Percentiles rank a stretch among this genome's conserved stretches.
Evolutionary conservation across 2,329 filamentous ascomycete species (phyloP).

Genomic region (Samsoniella hepiali): DNA sequence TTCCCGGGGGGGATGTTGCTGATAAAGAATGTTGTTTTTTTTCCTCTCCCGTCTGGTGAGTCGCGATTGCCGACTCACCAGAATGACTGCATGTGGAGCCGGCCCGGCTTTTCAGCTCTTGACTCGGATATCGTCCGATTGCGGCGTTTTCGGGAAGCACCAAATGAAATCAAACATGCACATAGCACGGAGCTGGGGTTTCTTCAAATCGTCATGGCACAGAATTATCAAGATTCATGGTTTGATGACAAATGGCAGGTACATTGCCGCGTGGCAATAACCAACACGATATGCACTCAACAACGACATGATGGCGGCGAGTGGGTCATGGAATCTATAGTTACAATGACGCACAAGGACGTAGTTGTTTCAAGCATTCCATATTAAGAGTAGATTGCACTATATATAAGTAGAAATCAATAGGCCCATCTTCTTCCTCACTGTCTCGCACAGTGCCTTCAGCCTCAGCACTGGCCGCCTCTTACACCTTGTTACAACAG

Average conservation of each 20-base stretch:
- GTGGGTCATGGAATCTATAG: too few species aligned
- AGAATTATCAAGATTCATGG: too few species aligned
- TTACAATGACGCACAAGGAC: too few species aligned
- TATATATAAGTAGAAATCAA: slow-evolving; percentile 14
- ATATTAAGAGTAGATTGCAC: slow-evolving; percentile 17
- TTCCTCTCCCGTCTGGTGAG: not conserved
- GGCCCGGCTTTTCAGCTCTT: not conserved
- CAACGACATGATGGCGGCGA: too few species aligned
- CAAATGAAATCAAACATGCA: not conserved
- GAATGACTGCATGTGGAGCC: not conserved
- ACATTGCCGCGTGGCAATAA: too few species aligned
- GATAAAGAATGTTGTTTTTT: not conserved
- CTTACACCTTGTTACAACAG: not conserved
- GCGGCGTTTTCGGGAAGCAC: not conserved
- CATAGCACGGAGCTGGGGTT: too few species aligned
- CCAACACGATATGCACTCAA: too few species aligned
- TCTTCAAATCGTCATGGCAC: too few species aligned
- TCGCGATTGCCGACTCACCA: not conserved
- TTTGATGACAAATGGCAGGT: too few species aligned
- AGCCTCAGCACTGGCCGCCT: not conserved
- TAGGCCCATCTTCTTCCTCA: not conserved
- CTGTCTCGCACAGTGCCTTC: not conserved
- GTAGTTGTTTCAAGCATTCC: too few species aligned
- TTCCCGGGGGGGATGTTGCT: not conserved
- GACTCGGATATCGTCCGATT: slow-evolving; percentile 11